Conservation (phyloP, 2,329 filamentous ascomycete species). For the Scedosporium boydii region DNA sequence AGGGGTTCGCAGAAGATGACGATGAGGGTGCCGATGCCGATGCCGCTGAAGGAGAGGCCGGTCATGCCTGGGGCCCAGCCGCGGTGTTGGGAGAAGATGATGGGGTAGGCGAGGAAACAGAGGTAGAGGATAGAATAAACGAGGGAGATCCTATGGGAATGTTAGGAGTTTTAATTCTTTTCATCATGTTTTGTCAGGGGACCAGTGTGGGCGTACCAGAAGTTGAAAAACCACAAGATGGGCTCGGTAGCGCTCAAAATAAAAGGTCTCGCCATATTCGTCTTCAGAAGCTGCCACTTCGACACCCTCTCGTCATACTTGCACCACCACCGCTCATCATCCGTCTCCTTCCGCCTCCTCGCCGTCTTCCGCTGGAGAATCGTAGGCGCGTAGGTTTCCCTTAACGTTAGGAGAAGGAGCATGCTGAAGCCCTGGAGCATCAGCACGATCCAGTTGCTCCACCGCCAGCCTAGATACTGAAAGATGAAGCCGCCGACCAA, state of each 20-base stretch:
- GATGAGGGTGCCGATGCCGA: conserved; percentile 53
- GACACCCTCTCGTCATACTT: conserved; percentile 65
- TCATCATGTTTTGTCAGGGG: background rate
- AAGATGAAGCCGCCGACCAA: conserved; percentile 62
- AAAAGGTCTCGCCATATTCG: conserved; percentile 71
- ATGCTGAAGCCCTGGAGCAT: conserved; percentile 59
- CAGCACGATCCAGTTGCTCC: conserved; percentile 74
- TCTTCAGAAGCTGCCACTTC: conserved; percentile 57
- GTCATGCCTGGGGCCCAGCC: conserved; percentile 68
- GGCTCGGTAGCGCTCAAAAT: conserved; percentile 71
- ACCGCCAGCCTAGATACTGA: conserved; percentile 75
- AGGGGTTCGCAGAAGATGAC: conserved; percentile 59
- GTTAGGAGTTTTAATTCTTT: background rate
- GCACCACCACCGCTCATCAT: conserved; percentile 66
- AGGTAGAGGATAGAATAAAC: conserved; percentile 83
- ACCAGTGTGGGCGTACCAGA: conserved; percentile 38
- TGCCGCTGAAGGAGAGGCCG: conserved; percentile 70
- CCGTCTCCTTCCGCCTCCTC: conserved; percentile 54
- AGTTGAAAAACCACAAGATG: conserved; percentile 62
- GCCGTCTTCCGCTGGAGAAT: conserved; percentile 60
- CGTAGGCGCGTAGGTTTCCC: conserved; percentile 68
- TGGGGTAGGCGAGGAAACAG: conserved; percentile 83
- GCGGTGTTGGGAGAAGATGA: conserved; percentile 65
- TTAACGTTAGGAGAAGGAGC: conserved; percentile 46
- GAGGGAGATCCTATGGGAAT: conserved; percentile 56